A percentile compares a stretch with the other conserved stretches of the same genome.
These are phyloP conservation scores for Penicillium fimorum DNA, from an alignment of 495 filamentous ascomycete species.

Conservation along the genomic window DNA sequence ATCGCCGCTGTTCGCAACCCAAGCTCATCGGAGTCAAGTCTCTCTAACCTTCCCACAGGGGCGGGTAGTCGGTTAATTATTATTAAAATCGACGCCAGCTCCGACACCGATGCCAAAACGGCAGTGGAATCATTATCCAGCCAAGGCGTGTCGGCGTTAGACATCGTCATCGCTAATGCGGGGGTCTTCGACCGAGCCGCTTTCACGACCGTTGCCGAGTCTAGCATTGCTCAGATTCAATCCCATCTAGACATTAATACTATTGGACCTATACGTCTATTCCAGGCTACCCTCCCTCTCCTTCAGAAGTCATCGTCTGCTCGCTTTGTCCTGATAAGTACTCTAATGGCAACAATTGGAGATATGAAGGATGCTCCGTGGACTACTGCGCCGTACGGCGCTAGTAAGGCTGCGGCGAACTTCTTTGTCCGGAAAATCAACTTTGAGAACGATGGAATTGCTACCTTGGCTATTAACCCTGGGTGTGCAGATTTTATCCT, in stretches of 20 bases:
- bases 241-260: background rate
- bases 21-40: slow-evolving; percentile 14
- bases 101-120: background rate
- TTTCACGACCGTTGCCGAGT: slow-evolving; percentile 15
- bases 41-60: slow-evolving; percentile 18
- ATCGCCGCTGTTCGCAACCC: slow-evolving; percentile 43
- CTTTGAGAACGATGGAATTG: slow-evolving; percentile 33
- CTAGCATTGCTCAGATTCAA: slow-evolving; percentile 15
- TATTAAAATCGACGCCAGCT: background rate
- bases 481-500: slow-evolving; percentile 5
- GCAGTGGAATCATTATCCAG: background rate
- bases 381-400: slow-evolving; percentile 32
- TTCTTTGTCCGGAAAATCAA: slow-evolving; percentile 34
- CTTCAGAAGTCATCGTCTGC: slow-evolving; percentile 28
- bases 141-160: slow-evolving; percentile 18
- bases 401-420: slow-evolving; percentile 33
- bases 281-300: slow-evolving; percentile 35
- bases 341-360: background rate
- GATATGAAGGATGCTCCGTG: background rate
- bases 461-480: slow-evolving; percentile 24
- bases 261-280: slow-evolving; percentile 29
- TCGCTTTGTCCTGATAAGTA: slow-evolving; percentile 32
- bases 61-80: background rate
- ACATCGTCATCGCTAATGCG: slow-evolving; percentile 51
- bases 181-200: slow-evolving; percentile 26